phyloP scores from a whole-genome alignment of 2,329 filamentous ascomycete genomes.

The Trichophyton rubrum region DNA sequence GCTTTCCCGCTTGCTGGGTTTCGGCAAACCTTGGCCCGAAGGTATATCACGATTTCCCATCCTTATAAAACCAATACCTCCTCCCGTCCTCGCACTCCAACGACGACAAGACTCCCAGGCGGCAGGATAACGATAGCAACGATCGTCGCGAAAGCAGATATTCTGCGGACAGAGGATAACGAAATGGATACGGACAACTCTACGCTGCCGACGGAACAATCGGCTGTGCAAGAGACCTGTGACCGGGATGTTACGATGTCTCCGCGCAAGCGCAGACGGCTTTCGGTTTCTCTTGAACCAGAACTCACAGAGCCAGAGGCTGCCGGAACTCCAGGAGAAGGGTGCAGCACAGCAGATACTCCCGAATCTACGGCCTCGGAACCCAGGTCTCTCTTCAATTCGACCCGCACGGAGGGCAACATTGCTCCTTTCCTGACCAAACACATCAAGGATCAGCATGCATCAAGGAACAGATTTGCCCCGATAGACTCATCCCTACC shows the following conservation, averaged over 20 bases:
- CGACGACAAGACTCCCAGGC: neutral
- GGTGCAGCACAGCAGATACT: neutral
- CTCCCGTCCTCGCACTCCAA: neutral
- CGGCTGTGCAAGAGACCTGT: neutral
- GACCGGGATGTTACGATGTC: constrained; percentile 6
- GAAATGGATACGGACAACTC: constrained; percentile 6
- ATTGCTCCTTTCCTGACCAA: constrained; percentile 74
- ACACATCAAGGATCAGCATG: constrained; percentile 75
- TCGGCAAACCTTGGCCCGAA: neutral
- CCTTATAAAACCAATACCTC: neutral
- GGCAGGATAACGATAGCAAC: neutral
- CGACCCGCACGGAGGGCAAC: constrained; percentile 51
- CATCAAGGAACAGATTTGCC: constrained; percentile 36
- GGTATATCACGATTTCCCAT: neutral
- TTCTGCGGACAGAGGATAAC: neutral
- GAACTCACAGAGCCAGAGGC: neutral
- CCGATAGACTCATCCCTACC: constrained; percentile 9
- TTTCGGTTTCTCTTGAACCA: constrained; percentile 7
- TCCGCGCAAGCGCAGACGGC: constrained; percentile 14
- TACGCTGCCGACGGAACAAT: neutral
- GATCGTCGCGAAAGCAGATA: neutral
- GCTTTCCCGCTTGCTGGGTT: neutral
- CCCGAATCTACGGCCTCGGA: neutral
- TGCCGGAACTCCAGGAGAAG: neutral
- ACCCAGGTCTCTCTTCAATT: constrained; percentile 33